Conservation (phyloP, 2,329 filamentous ascomycete genomes). For the Clonostachys solani region DNA sequence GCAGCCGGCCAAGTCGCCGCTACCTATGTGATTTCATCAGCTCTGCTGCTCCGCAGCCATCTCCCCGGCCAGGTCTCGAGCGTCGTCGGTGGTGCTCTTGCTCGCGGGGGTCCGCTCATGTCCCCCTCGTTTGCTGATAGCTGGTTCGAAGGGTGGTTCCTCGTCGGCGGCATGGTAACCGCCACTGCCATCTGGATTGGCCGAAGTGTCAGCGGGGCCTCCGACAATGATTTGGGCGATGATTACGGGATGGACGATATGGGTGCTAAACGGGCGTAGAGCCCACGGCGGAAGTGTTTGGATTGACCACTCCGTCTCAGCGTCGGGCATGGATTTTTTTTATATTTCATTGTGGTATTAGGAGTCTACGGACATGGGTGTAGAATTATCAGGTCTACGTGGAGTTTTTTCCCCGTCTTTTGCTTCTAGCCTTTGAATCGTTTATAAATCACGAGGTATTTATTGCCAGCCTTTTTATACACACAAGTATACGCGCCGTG, state of each 20-base stretch:
- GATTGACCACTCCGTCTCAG: no score
- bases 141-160: conserved; percentile 88
- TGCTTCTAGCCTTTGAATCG: no score
- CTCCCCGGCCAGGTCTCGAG: conserved; percentile 73
- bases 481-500: no score
- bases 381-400: no score
- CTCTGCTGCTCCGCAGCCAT: conserved; percentile 72
- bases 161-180: conserved; percentile 63
- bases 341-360: no score
- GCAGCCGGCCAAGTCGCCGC: conserved; percentile 77
- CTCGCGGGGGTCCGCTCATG: conserved; percentile 55
- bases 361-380: no score
- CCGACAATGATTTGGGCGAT: conserved; percentile 35
- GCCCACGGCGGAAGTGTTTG: no score
- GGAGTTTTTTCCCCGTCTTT: no score
- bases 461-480: no score
- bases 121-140: conserved; percentile 53
- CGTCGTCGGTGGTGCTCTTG: conserved; percentile 72
- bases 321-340: no score
- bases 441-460: no score
- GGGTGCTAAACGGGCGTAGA: conserved; percentile 60
- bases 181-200: conserved; percentile 71
- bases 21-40: conserved; percentile 80
- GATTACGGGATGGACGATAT: conserved; percentile 63
- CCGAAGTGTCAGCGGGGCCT: conserved; percentile 45